Evolutionary conservation across 805 yeast species (phyloP).

Genomic region (Candida piceae): DNA sequence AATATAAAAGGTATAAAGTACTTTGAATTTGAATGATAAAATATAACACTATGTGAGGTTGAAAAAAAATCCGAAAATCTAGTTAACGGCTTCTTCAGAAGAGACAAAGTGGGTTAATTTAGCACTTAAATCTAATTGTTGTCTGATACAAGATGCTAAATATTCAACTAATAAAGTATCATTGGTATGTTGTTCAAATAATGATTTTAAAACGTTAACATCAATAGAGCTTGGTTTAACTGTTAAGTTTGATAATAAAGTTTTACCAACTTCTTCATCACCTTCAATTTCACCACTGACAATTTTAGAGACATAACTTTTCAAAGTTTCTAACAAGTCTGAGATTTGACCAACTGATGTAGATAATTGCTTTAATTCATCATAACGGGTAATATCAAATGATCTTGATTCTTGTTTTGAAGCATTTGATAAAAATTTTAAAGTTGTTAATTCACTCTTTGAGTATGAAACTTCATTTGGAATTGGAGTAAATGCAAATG

Average conservation of each 20-base stretch:
- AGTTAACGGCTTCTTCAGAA: constrained; percentile 30
- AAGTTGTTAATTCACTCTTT: constrained; percentile 53
- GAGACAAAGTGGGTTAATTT: constrained; percentile 55
- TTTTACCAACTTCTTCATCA: constrained; percentile 59
- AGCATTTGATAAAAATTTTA: constrained; percentile 42
- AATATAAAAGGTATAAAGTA: no score
- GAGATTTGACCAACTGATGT: constrained; percentile 42
- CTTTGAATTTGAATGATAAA: no score
- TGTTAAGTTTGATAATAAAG: constrained; percentile 53
- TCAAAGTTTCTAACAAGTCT: constrained; percentile 43
- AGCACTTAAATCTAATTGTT: constrained; percentile 76
- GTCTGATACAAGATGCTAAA: constrained; percentile 76
- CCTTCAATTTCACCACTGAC: constrained; percentile 40
- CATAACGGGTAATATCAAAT: constrained; percentile 31
- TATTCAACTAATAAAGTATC: constrained; percentile 80
- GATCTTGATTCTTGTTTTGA: constrained; percentile 28
- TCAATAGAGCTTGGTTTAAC: constrained; percentile 47
- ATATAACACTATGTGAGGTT: no score
- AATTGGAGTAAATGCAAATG: constrained; percentile 71
- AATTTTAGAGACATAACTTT: constrained; percentile 42
- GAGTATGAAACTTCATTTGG: constrained; percentile 59
- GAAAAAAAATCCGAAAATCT: not conserved
- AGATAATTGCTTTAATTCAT: constrained; percentile 42
- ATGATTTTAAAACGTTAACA: constrained; percentile 47
- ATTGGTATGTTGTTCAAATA: constrained; percentile 68